Evolutionary conservation across 768 basidiomycete species (phyloP).

Genomic region (Panaeolus cyanescens): DNA sequence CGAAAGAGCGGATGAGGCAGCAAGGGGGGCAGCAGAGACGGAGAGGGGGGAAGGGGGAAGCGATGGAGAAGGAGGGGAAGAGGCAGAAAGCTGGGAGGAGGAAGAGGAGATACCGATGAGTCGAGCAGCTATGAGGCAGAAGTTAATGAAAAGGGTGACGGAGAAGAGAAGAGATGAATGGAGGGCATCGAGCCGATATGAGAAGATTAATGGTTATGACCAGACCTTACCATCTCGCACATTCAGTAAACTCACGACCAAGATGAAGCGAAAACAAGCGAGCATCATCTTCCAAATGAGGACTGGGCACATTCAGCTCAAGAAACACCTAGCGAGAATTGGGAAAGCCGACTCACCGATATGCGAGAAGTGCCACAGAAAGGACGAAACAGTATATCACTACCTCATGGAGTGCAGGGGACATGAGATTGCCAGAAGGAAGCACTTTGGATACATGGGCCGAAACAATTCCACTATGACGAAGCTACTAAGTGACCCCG

Average conservation of each 20-base stretch:
- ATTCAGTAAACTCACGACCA: slow-evolving; percentile 10
- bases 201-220: slow-evolving; percentile 10
- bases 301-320: slow-evolving; percentile 29
- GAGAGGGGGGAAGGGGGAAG: neutral
- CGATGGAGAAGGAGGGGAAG: neutral
- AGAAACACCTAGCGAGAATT: slow-evolving; percentile 30
- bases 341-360: slow-evolving; percentile 18
- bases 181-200: slow-evolving; percentile 9
- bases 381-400: slow-evolving; percentile 24
- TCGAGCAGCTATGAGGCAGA: slow-evolving; percentile 10
- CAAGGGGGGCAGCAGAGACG: neutral
- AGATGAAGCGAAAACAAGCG: slow-evolving; percentile 13
- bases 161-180: slow-evolving; percentile 10
- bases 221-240: slow-evolving; percentile 10
- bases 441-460: no score
- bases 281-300: slow-evolving; percentile 30
- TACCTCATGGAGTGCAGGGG: no score
- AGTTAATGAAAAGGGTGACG: slow-evolving; percentile 13
- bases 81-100: neutral
- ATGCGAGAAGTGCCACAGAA: slow-evolving; percentile 24
- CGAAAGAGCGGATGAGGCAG: neutral
- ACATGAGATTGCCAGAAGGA: no score
- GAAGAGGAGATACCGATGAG: slow-evolving; percentile 3
- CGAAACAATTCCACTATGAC: no score
- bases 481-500: no score